Evolutionary conservation across 768 basidiomycete species (phyloP).

Genomic region (Termitomyces sp.): DNA sequence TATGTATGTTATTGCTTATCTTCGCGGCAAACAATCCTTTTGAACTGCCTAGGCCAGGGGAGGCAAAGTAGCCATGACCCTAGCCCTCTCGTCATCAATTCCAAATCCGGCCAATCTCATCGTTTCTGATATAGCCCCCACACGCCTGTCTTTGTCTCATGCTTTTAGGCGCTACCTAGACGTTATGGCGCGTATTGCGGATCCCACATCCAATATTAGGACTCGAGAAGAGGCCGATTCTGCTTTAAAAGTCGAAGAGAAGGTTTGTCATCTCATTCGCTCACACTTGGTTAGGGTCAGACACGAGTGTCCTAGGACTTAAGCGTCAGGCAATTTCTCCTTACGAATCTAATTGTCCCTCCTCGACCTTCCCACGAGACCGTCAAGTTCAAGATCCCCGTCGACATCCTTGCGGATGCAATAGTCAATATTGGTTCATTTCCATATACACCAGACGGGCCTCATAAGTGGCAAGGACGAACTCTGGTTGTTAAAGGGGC

Average conservation of each 20-base stretch:
- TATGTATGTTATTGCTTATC: constrained; percentile 46
- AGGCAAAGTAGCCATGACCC: constrained; percentile 73
- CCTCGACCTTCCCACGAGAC: constrained; percentile 3
- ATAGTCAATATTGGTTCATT: constrained; percentile 66
- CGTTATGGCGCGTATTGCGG: constrained; percentile 66
- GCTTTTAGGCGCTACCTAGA: constrained; percentile 61
- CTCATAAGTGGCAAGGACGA: constrained; percentile 19
- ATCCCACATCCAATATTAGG: constrained; percentile 31
- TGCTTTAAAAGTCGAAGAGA: constrained; percentile 54
- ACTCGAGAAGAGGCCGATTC: constrained; percentile 61
- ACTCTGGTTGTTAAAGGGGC: constrained; percentile 71
- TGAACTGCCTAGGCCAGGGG: constrained; percentile 43
- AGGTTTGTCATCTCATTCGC: constrained; percentile 27
- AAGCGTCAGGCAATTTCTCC: constrained; percentile 63
- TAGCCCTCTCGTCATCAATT: constrained; percentile 43
- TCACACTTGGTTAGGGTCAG: not conserved
- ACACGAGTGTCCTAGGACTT: constrained; percentile 41
- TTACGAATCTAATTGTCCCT: constrained; percentile 56
- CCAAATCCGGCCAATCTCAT: constrained; percentile 37
- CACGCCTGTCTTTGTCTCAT: constrained; percentile 40
- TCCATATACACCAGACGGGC: constrained; percentile 44
- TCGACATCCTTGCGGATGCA: constrained; percentile 50
- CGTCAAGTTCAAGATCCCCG: constrained; percentile 37
- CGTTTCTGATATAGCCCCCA: constrained; percentile 78
- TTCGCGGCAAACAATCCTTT: not conserved